A percentile compares a stretch with the other conserved stretches of the same genome.
Conservation (phyloP, 176 grass and related monocot genomes). For the Phoenix dactylifera region DNA sequence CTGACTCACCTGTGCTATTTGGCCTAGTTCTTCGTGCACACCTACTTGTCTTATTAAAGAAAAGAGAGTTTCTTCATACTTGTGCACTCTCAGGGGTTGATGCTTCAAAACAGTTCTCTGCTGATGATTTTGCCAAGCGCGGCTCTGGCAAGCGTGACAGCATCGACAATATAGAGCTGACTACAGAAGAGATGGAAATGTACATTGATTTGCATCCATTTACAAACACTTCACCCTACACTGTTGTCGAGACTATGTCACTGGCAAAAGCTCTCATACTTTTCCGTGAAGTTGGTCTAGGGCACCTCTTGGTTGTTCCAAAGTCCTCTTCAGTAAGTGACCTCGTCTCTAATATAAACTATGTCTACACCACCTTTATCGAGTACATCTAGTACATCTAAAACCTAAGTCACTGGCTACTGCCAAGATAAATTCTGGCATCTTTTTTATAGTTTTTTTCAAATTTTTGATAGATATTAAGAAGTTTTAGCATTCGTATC, state of each 20-base stretch:
- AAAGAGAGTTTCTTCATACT: slow-evolving; percentile 44
- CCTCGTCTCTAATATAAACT: neutral
- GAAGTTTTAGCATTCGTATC: neutral
- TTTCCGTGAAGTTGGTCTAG: slow-evolving; percentile 83
- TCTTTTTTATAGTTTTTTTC: neutral
- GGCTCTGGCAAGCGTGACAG: slow-evolving; percentile 63
- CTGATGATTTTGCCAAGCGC: slow-evolving; percentile 68
- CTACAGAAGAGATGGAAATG: slow-evolving; percentile 79
- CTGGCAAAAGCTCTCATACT: slow-evolving; percentile 88
- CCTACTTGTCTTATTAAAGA: slow-evolving; percentile 83
- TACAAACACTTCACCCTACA: slow-evolving; percentile 88
- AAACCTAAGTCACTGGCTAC: too few species aligned
- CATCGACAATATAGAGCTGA: slow-evolving; percentile 60
- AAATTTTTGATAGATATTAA: neutral
- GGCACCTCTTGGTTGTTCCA: slow-evolving; percentile 86
- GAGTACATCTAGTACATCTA: too few species aligned
- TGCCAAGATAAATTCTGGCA: neutral
- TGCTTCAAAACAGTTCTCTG: slow-evolving; percentile 44
- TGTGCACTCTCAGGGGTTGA: slow-evolving; percentile 22
- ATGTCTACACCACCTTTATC: neutral
- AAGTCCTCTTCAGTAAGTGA: slow-evolving; percentile 57
- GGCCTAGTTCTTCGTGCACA: slow-evolving; percentile 73
- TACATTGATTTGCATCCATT: slow-evolving; percentile 89
- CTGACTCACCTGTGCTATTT: slow-evolving; percentile 49
- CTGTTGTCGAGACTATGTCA: slow-evolving; percentile 93